phyloP scores from a whole-genome alignment of 192 early-diverging fungal species.

The Umbelopsis sp. region DNA sequence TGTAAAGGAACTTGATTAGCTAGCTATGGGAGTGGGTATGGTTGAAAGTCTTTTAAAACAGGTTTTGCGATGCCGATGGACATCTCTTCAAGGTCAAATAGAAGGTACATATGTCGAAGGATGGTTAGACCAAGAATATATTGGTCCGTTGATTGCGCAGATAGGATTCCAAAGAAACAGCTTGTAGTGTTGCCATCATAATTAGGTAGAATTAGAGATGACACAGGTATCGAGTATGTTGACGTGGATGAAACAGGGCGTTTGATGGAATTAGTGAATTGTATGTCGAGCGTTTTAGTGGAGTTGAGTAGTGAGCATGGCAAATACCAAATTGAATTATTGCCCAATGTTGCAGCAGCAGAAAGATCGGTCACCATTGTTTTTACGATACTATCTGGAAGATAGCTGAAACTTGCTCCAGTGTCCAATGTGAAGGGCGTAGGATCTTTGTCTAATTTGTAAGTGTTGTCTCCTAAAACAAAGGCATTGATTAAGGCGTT shows the following conservation, averaged over 20 bases:
- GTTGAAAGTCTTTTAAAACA: neutral
- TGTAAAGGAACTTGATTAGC: neutral
- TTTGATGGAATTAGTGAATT: neutral
- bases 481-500: neutral
- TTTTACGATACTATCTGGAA: slow-evolving; percentile 19
- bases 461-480: neutral
- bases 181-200: neutral
- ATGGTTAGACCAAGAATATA: slow-evolving; percentile 10
- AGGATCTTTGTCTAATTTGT: neutral
- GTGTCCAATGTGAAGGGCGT: slow-evolving; percentile 37
- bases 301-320: slow-evolving; percentile 7
- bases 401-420: slow-evolving; percentile 35
- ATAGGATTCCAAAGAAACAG: neutral
- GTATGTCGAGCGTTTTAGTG: neutral
- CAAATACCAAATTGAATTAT: neutral
- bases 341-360: neutral
- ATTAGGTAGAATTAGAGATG: neutral
- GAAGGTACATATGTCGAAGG: slow-evolving; percentile 3
- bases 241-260: neutral
- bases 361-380: neutral
- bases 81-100: neutral
- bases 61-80: neutral
- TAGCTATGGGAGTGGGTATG: neutral
- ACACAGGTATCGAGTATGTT: neutral
- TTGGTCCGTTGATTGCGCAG: neutral